Base-by-base conservation (phyloP, 78 protist species). In the Dictyostelium brefeldianum region DNA sequence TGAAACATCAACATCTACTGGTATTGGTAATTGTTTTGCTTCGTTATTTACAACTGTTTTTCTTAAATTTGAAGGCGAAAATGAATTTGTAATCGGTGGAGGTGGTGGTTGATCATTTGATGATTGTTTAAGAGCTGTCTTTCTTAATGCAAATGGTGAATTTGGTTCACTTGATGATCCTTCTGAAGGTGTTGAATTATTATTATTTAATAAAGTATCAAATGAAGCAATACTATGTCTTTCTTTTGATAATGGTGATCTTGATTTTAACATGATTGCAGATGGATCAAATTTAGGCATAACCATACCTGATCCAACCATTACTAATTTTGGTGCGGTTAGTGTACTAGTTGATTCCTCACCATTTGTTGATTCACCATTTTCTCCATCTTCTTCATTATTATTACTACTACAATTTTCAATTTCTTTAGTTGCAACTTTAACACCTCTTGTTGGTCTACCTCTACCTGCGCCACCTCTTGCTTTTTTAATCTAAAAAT, bases 271-370 rank as follows among this genome's bases (percentile, higher is more conserved):
- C n/a, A 56, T 62, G 36, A 87, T 31, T 17, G 47, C 25, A 7
- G 93, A 77, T 77, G 93, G 93, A 64, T 87, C 93, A 53, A 87
- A 87, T 70, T 77, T 87, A 46, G 93, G 93, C 6, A 87, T 51
- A 31, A 64, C 83, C 83, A 84, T 71, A 46, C 78, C 82, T 17
- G 41, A 50, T n/a, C 93, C 93, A 17, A 25, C 41, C 48, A 47
- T 85, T 4, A 84, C 78, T 29, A 74, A 59, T 84, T 59, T 83
- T 22, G 91, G 83, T 47, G 31, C 41, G 3, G 29, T 27, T 73
- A 6, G 80, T n/a, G 43, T 29, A 17, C 47, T 41, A 27, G 83
- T 22, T 27, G 67, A n/a, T 10, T 48, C 67, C 17, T 53, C 83
- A 29, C 48, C 80, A 36, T 29, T 31, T 18, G 18, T 64, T 43